These are phyloP conservation scores for Vanrija sp. DNA, from an alignment of 1,284 basidiomycete species.

Conservation along the genomic window DNA sequence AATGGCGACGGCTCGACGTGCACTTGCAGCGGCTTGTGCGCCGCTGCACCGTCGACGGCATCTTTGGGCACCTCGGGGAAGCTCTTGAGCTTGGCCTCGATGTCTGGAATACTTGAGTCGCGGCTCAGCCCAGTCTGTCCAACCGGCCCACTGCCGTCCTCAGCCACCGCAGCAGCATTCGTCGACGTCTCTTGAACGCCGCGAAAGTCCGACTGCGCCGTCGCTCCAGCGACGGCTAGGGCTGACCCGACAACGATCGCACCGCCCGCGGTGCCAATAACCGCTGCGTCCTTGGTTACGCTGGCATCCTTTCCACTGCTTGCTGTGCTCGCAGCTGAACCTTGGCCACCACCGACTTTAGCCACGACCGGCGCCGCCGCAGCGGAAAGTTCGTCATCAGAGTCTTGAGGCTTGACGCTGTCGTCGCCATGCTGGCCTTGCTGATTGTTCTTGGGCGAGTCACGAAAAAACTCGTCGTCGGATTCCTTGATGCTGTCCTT, in stretches of 20 bases:
- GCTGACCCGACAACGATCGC: background rate
- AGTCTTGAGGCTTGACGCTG: no score
- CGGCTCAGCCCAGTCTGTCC: no score
- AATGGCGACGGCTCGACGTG: slow-evolving; percentile 39
- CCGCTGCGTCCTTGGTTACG: background rate
- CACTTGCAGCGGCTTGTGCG: slow-evolving; percentile 28
- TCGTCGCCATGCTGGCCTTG: background rate
- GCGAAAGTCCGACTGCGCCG: slow-evolving; percentile 3
- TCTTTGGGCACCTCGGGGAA: slow-evolving; percentile 3
- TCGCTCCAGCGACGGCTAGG: slow-evolving; percentile 1
- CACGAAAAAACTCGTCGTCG: slow-evolving; percentile 8
- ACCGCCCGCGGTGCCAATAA: background rate
- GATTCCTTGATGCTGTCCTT: no score
- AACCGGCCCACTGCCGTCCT: background rate
- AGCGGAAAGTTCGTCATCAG: no score
- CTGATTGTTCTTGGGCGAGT: background rate
- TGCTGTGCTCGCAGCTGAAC: background rate
- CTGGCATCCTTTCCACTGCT: no score
- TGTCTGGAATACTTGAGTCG: no score
- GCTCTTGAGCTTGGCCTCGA: slow-evolving; percentile 35
- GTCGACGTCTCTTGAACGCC: background rate
- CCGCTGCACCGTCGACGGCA: background rate
- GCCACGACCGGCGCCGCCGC: background rate
- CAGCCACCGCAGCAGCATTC: background rate
- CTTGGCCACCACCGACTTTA: background rate